phyloP scores from a whole-genome alignment of 2,329 filamentous ascomycete species.

The Coniochaeta hoffmannii region DNA sequence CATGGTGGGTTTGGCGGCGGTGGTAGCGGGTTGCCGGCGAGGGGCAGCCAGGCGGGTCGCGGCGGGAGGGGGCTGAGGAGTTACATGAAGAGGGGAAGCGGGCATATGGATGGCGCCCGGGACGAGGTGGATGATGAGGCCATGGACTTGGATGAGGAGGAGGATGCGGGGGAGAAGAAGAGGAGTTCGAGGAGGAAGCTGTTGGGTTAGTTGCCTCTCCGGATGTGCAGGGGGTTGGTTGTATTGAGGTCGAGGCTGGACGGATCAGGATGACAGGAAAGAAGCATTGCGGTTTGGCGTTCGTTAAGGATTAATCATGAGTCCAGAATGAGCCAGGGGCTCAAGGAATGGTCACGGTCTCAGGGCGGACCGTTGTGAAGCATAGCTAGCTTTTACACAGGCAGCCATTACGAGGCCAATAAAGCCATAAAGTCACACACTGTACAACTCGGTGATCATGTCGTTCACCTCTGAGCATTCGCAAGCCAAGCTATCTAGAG shows the following conservation, averaged over 20 bases:
- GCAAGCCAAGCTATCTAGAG: neutral
- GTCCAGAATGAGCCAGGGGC: no score
- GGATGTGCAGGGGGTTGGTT: neutral
- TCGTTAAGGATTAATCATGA: no score
- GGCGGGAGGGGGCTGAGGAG: slow-evolving; percentile 12
- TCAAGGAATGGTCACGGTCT: no score
- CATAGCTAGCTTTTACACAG: no score
- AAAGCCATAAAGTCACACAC: no score
- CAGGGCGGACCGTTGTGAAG: no score
- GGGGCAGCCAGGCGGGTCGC: slow-evolving; percentile 11
- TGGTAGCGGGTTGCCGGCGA: slow-evolving; percentile 16
- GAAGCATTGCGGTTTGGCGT: no score
- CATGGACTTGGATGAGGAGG: slow-evolving; percentile 49
- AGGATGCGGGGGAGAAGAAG: slow-evolving; percentile 40
- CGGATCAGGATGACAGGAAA: neutral
- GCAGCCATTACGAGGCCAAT: no score
- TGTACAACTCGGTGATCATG: no score
- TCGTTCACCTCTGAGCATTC: neutral
- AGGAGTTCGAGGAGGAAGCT: slow-evolving; percentile 47
- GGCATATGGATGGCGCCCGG: slow-evolving; percentile 12
- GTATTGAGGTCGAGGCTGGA: no score
- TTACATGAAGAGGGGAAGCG: slow-evolving; percentile 25
- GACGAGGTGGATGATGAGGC: slow-evolving; percentile 11
- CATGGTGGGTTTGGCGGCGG: slow-evolving; percentile 8
- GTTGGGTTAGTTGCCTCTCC: slow-evolving; percentile 18